Evolutionary conservation across 768 basidiomycete genomes (phyloP).

Genomic region (Rhodosporidiobolus odoratus): DNA sequence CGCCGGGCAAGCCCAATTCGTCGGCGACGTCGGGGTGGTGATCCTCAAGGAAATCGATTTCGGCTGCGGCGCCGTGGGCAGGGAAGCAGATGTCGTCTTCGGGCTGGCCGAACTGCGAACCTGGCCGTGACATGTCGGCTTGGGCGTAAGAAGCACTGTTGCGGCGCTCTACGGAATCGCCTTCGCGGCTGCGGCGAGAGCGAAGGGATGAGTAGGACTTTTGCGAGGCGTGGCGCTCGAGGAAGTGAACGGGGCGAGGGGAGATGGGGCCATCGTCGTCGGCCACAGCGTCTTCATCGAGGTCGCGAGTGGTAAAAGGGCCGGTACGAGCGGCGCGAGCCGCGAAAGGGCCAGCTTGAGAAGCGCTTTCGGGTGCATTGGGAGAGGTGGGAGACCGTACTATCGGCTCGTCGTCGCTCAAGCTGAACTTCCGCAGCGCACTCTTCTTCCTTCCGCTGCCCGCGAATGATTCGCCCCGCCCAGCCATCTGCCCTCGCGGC

Average conservation of each 20-base stretch:
- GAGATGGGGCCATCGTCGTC: conserved; percentile 4
- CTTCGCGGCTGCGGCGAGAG: neutral
- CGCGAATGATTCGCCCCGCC: conserved; percentile 6
- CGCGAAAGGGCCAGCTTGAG: neutral
- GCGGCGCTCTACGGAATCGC: conserved; percentile 1
- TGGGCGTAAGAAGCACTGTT: conserved; percentile 1
- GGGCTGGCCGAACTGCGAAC: conserved; percentile 34
- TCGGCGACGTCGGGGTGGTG: conserved; percentile 18
- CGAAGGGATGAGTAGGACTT: conserved; percentile 24
- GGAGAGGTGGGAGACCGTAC: conserved; percentile 13
- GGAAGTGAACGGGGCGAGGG: conserved; percentile 28
- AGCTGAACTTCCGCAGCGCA: conserved; percentile 13
- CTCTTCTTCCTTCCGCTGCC: conserved; percentile 17
- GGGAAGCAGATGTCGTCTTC: conserved; percentile 44
- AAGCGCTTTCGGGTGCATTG: conserved; percentile 4
- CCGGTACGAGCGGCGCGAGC: neutral
- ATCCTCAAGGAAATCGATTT: conserved; percentile 32
- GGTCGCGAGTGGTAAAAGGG: conserved; percentile 13
- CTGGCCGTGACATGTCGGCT: conserved; percentile 37
- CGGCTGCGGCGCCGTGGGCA: conserved; percentile 31
- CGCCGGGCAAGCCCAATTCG: conserved; percentile 35
- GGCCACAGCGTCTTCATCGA: conserved; percentile 33
- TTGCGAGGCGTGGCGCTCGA: conserved; percentile 36
- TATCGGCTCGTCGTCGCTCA: conserved; percentile 7
- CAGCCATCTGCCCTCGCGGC: neutral